Evolutionary conservation across 2,329 filamentous ascomycete genomes (phyloP).

Genomic region (Phialophora chinensis): DNA sequence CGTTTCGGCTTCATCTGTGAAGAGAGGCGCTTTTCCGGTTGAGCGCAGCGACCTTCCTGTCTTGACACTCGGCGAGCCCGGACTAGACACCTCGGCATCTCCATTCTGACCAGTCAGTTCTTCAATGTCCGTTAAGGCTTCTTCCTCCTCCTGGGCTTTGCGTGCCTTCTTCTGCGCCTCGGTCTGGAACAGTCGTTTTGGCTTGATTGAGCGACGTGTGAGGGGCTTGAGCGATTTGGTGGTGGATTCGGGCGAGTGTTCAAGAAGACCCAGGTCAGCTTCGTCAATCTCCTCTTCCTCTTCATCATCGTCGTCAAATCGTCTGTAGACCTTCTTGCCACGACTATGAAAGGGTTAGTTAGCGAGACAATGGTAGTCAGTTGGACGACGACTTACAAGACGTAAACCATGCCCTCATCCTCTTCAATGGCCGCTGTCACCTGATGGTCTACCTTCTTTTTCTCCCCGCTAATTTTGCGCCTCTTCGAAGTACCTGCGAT

Average conservation of each 20-base stretch:
- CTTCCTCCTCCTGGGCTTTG: slow-evolving; percentile 55
- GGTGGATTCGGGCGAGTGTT: slow-evolving; percentile 46
- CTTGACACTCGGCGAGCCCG: slow-evolving; percentile 17
- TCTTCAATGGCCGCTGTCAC: slow-evolving; percentile 59
- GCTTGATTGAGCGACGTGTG: slow-evolving; percentile 64
- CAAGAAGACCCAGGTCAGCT: slow-evolving; percentile 51
- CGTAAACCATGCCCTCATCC: slow-evolving; percentile 65
- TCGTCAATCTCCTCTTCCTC: slow-evolving; percentile 51
- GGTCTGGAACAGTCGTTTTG: slow-evolving; percentile 64
- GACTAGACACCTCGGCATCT: slow-evolving; percentile 12
- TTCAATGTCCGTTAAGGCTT: slow-evolving; percentile 63
- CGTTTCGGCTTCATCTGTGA: slow-evolving; percentile 3
- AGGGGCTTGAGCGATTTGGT: slow-evolving; percentile 53
- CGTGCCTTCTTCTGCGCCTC: slow-evolving; percentile 51
- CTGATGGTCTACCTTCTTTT: slow-evolving; percentile 43
- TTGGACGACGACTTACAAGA: slow-evolving; percentile 63
- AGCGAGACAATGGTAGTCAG: slow-evolving; percentile 11
- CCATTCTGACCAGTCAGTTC: slow-evolving; percentile 37
- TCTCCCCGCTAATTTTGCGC: slow-evolving; percentile 44
- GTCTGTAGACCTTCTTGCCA: slow-evolving; percentile 66
- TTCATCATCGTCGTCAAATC: slow-evolving; percentile 54
- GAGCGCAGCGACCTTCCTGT: slow-evolving; percentile 29
- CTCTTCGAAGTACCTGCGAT: slow-evolving; percentile 45
- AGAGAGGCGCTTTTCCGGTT: slow-evolving; percentile 10
- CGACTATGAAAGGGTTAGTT: slow-evolving; percentile 52